Evolutionary conservation across 257 asterid species (phyloP).

Genomic region (Schizonepeta tenuifolia): DNA sequence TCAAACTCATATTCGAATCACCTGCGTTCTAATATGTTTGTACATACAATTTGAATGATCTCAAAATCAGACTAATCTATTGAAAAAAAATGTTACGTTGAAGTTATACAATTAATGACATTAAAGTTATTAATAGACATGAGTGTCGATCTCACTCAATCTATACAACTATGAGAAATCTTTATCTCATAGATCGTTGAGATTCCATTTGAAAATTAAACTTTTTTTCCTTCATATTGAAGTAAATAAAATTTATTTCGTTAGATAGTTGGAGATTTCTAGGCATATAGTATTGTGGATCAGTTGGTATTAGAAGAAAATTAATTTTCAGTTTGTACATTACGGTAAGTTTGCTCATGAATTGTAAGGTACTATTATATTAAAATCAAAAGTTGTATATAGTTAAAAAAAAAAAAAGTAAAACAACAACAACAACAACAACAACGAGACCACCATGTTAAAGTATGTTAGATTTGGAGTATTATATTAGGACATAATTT

Average conservation of each 20-base stretch:
- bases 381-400: no score
- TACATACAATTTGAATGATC: no score
- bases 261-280: slow-evolving; percentile 21
- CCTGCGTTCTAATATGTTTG: no score
- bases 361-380: not conserved
- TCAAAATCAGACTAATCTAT: no score
- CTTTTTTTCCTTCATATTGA: slow-evolving; percentile 32
- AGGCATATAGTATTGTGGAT: slow-evolving; percentile 33
- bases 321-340: not conserved
- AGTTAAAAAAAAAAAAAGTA: no score
- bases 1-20: no score
- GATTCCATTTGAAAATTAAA: not conserved
- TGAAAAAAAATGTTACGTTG: slow-evolving; percentile 7
- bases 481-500: no score
- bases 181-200: not conserved
- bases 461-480: no score
- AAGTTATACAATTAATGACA: slow-evolving; percentile 31
- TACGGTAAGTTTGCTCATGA: not conserved
- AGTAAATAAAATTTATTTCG: slow-evolving; percentile 20
- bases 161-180: slow-evolving; percentile 12
- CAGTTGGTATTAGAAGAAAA: not conserved
- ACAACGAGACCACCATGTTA: no score
- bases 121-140: slow-evolving; percentile 29
- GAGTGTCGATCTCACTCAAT: slow-evolving; percentile 40
- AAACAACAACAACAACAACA: no score